A percentile compares a stretch with the other conserved stretches of the same genome.
phyloP scores from a whole-genome alignment of 805 yeast genomes.

The Yarrowia divulgata region DNA sequence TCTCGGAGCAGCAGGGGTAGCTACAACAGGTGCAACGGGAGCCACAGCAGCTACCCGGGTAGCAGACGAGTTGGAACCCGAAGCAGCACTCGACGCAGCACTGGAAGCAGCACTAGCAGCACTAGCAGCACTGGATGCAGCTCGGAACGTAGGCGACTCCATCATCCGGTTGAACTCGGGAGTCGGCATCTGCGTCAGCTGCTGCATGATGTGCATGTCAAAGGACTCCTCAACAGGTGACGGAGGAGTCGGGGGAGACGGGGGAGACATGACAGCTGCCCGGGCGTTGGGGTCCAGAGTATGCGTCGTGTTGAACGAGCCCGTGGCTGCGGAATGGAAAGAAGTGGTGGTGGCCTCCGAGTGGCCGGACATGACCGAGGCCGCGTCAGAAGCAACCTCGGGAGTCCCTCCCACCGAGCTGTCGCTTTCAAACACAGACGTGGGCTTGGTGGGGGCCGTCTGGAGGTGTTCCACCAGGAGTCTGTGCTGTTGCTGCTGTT shows the following conservation, averaged over 20 bases:
- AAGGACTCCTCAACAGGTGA: conserved; percentile 23
- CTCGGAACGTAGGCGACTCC: conserved; percentile 2
- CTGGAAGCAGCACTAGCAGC: neutral
- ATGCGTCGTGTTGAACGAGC: neutral
- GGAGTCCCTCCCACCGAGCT: conserved; percentile 1
- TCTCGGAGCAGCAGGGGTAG: too few species aligned
- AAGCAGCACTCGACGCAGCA: too few species aligned
- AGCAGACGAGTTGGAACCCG: too few species aligned
- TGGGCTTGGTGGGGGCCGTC: neutral
- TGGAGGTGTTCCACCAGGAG: too few species aligned
- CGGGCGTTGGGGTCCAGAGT: conserved; percentile 27
- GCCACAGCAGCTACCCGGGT: neutral
- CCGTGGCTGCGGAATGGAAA: conserved; percentile 3
- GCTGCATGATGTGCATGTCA: conserved; percentile 38
- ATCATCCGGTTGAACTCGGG: conserved; percentile 36
- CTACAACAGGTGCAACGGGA: neutral
- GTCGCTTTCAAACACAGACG: conserved; percentile 16
- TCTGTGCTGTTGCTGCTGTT: neutral
- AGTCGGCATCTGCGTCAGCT: conserved; percentile 39
- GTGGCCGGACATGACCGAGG: neutral
- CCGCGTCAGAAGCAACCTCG: neutral
- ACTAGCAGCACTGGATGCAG: neutral
- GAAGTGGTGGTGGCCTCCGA: conserved; percentile 18
- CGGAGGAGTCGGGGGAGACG: conserved; percentile 16
- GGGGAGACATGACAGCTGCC: conserved; percentile 15